Evolutionary conservation across 352 stramenopile species (phyloP), one percentile per base, ranked within the genome.

Genomic region (Globisporangium carolinianum): DNA sequence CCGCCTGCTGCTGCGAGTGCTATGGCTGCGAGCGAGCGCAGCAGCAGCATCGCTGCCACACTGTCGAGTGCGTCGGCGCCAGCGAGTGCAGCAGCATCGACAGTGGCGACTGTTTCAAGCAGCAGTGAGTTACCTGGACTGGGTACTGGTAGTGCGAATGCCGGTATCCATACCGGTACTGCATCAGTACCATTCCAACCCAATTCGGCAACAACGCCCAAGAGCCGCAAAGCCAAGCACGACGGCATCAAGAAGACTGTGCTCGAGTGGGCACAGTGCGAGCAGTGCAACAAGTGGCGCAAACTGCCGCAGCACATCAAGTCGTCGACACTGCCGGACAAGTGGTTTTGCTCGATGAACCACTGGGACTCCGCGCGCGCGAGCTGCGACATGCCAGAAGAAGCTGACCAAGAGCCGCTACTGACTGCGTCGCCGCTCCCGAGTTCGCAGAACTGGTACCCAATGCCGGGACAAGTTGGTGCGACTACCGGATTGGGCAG

Each of bases 271-370:
- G 96, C 97, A 0, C 88, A 98, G 66, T 98, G 96, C 70, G 96
- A 98, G 57, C 87, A 88, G 55, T 99, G 96, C 75, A 83, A 91
- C 53, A 98, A 98, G 68, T 99, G 96, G 96, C 89, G 96, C 49
- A 95, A 97, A 60, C 65, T 99, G 17, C 94, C 96, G 1, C 78
- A 79, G 15, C 78, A 88, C 62, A 91, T 98, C 51, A 91, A 98
- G 61, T 89, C 86, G 24, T 91, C 92, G 8, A 93, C 76, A 32
- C 76, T 99, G 12, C 95, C 95, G 5, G 91, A 98, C 63, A 87
- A 97, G 60, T 99, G 96, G 96, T 98, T 96, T 63, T 99, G 96
- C 71, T 84, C 89, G 17, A 89, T 98, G 78, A 99, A 99, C 69
- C 80, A 87, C 37, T 98, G 92, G 82, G 94, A 98, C 66, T 64